Evolutionary conservation across 257 asterid genomes (phyloP), one percentile per base, ranked within the genome.

Genomic region (Solanum pimpinellifolium): DNA sequence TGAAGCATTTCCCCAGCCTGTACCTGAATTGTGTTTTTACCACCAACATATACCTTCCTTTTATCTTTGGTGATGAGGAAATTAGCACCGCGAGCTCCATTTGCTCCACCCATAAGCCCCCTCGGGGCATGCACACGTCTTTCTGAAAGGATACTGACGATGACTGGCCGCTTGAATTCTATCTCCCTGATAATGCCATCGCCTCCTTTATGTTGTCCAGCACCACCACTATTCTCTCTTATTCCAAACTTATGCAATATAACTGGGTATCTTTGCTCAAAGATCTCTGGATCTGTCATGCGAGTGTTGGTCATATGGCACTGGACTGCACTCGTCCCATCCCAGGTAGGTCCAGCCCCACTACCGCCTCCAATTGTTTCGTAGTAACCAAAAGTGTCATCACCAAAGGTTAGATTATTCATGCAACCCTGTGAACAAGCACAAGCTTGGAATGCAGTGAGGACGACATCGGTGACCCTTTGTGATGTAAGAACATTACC

Each of bases 261-360:
- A 90, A 95, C 98, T 1, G 98, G 99, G 90, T 97, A 97, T 59
- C 99, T 92, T 90, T 97, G 98, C 93, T 95, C 98, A 84, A 95
- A 95, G 37, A 97, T 97, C 93, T 97, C 98, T 0, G 99, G 99
- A 87, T 97, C 99, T 6, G 98, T 97, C 98, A 97, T 97, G 15
- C 99, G 98, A 23, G 99, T 95, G 84, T 97, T 97, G 5, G 99
- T 97, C 99, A 97, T 97, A 91, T 97, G 99, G 92, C 99, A 95
- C 90, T 97, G 99, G 91, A 95, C 98, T 39, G 98, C 98, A 82
- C 98, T 94, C 9, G 99, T 93, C 9, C 98, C 99, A 4, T 94
- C 95, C 98, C 99, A 97, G 31, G 86, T 91, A 33, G 98, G 98
- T 25, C 99, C 99, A 2, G 98, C 98, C 3, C 98, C 99, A 68